Conservation (phyloP, 2,329 filamentous ascomycete species). For the Fusarium euwallaceae region DNA sequence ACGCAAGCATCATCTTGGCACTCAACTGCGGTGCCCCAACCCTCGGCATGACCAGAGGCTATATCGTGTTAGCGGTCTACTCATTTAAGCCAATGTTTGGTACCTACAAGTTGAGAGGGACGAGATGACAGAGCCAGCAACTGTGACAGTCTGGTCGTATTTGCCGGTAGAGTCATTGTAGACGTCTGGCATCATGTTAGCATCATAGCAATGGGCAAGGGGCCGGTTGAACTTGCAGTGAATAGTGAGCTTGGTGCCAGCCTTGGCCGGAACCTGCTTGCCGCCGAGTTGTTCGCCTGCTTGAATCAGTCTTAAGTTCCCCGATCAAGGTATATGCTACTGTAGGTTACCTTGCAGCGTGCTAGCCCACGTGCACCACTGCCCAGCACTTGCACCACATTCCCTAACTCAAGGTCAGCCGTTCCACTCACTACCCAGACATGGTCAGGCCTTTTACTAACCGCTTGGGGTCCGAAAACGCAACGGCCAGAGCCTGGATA, state of each 20-base stretch:
- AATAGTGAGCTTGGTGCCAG: constrained; percentile 24
- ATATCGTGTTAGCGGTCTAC: background rate
- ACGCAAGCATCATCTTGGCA: constrained; percentile 35
- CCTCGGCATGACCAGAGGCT: constrained; percentile 31
- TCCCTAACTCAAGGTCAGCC: constrained; percentile 11
- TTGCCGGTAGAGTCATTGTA: constrained; percentile 33
- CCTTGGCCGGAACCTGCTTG: constrained; percentile 23
- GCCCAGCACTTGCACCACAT: constrained; percentile 25
- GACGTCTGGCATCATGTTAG: background rate
- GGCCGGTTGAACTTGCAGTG: constrained; percentile 10
- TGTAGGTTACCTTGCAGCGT: constrained; percentile 19
- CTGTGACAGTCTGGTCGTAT: constrained; percentile 29
- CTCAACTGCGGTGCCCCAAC: constrained; percentile 36
- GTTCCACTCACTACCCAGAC: no score
- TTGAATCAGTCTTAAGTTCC: background rate
- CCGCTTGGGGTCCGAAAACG: constrained; percentile 25
- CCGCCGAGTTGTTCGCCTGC: constrained; percentile 25
- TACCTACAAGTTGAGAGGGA: constrained; percentile 22
- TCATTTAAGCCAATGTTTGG: rapidly evolving
- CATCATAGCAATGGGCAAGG: background rate
- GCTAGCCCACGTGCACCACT: constrained; percentile 37
- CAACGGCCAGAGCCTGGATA: constrained; percentile 33
- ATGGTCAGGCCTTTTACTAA: background rate
- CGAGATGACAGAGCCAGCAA: constrained; percentile 19
- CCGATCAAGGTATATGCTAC: rapidly evolving